Evolutionary conservation across 208 protist genomes (phyloP).

Genomic region (Spongospora subterranea): DNA sequence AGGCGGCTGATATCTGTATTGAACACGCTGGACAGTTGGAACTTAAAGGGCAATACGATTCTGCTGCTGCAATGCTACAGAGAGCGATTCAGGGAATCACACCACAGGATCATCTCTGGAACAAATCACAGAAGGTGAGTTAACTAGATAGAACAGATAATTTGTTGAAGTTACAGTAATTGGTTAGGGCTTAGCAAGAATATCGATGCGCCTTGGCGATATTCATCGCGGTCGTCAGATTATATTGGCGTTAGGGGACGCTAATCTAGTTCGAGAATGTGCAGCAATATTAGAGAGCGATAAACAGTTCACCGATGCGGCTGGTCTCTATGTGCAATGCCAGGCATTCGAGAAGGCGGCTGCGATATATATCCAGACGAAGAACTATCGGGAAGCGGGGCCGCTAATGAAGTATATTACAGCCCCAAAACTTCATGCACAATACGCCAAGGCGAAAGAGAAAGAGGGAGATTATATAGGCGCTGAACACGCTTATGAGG

Average conservation of each 20-base stretch:
- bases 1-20: constrained; percentile 86
- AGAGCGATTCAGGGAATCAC: background rate
- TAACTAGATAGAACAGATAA: constrained; percentile 10
- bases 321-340: constrained; percentile 86
- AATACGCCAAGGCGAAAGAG: constrained; percentile 65
- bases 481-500: constrained; percentile 87
- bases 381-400: constrained; percentile 66
- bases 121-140: background rate
- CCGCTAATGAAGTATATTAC: constrained; percentile 78
- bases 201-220: constrained; percentile 84
- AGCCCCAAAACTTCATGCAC: constrained; percentile 80
- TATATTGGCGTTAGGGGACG: constrained; percentile 75
- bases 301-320: constrained; percentile 89
- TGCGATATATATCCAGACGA: constrained; percentile 88
- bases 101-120: background rate
- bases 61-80: constrained; percentile 61
- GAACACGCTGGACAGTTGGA: constrained; percentile 93
- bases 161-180: constrained; percentile 80
- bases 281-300: constrained; percentile 87
- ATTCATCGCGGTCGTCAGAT: constrained; percentile 75
- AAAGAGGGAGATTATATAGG: constrained; percentile 84
- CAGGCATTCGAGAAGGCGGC: constrained; percentile 86
- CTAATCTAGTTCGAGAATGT: constrained; percentile 83
- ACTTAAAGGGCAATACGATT: constrained; percentile 86
- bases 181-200: constrained; percentile 83